These are phyloP conservation scores for Didymella pinodella DNA, from an alignment of 2,329 filamentous ascomycete species.

Conservation along the genomic window DNA sequence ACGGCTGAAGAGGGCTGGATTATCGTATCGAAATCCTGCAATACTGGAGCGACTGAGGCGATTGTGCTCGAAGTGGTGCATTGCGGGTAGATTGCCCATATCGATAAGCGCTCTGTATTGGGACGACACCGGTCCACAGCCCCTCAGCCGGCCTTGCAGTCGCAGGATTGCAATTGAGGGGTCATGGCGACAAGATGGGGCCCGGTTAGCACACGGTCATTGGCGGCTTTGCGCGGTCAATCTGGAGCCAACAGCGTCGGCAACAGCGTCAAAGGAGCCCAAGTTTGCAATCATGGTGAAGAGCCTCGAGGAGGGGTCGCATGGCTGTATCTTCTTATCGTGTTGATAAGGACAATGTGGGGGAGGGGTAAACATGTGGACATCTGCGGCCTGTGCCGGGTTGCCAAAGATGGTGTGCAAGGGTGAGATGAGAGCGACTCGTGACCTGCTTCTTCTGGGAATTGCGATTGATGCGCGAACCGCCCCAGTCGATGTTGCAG, in stretches of 20 bases:
- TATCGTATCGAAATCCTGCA: slow-evolving; percentile 9
- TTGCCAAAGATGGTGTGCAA: slow-evolving; percentile 18
- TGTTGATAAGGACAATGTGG: slow-evolving; percentile 3
- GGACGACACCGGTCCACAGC: slow-evolving; percentile 5
- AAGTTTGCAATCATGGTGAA: slow-evolving; percentile 13
- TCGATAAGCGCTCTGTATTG: slow-evolving; percentile 9
- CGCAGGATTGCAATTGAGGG: slow-evolving; percentile 20
- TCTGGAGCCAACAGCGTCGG: slow-evolving; percentile 17
- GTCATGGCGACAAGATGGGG: slow-evolving; percentile 12
- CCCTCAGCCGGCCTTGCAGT: slow-evolving; percentile 17
- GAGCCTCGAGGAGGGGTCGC: slow-evolving; percentile 5
- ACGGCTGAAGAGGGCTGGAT: slow-evolving; percentile 17
- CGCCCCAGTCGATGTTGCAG: slow-evolving; percentile 21
- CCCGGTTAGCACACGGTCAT: slow-evolving; percentile 23
- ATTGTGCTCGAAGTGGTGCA: slow-evolving; percentile 5
- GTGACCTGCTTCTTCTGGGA: slow-evolving; percentile 19
- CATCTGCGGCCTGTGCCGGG: slow-evolving; percentile 17
- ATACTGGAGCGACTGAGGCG: background rate
- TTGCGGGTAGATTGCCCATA: slow-evolving; percentile 14
- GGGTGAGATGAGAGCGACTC: slow-evolving; percentile 12
- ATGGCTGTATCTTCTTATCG: background rate
- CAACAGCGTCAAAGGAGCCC: slow-evolving; percentile 13
- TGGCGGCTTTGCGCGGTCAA: slow-evolving; percentile 28
- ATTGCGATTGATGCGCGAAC: slow-evolving; percentile 14
- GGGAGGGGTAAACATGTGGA: slow-evolving; percentile 19